These are phyloP conservation scores for Apiospora kogelbergensis DNA, from an alignment of 2,329 filamentous ascomycete genomes.

Conservation along the genomic window DNA sequence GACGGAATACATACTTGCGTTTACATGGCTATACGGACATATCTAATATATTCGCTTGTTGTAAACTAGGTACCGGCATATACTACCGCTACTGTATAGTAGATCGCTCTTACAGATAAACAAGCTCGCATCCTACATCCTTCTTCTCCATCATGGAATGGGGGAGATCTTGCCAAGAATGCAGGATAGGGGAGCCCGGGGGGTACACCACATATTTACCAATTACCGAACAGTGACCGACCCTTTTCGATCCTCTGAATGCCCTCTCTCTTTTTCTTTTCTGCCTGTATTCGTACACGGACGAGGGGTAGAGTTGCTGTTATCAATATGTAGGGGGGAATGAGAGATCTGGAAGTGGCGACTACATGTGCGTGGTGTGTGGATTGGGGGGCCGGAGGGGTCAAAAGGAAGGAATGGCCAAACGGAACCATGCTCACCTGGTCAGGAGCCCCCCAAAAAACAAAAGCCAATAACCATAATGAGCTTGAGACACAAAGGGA, in stretches of 20 bases:
- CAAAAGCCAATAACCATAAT: not conserved
- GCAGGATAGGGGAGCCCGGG: not conserved
- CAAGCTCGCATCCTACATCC: slow-evolving; percentile 1
- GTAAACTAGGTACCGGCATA: not conserved
- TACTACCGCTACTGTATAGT: not conserved
- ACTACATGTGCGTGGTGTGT: not conserved
- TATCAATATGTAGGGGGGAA: not conserved
- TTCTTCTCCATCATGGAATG: not conserved
- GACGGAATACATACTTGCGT: not conserved
- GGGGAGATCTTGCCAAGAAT: not conserved
- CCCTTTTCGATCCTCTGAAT: not conserved
- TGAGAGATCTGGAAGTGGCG: not conserved
- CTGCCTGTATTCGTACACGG: not conserved
- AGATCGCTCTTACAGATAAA: not conserved
- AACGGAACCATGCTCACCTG: not conserved
- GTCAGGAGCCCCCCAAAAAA: not conserved
- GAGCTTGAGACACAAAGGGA: not conserved
- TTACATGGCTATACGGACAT: not conserved
- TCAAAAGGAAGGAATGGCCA: no score
- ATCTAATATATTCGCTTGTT: not conserved
- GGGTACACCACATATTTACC: not conserved
- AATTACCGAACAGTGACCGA: not conserved
- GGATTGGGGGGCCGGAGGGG: no score
- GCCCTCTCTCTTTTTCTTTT: not conserved
- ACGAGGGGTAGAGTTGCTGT: not conserved